Conservation (phyloP, 768 basidiomycete species). For the Candolleomyces efflorescens region DNA sequence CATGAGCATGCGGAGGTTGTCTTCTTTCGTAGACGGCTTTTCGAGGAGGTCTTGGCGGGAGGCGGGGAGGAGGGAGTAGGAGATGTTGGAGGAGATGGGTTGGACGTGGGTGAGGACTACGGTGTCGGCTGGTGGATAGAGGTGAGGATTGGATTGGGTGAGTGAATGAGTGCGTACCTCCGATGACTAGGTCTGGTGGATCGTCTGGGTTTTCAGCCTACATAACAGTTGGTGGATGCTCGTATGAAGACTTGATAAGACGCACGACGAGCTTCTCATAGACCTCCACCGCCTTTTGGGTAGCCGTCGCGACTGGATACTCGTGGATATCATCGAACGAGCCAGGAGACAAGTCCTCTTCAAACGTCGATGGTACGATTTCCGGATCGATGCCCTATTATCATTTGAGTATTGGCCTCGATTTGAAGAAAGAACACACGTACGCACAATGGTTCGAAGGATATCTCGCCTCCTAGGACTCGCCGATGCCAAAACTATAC, state of each 20-base stretch:
- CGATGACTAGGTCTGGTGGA: conserved; percentile 50
- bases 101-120: conserved; percentile 82
- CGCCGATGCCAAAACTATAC: conserved; percentile 81
- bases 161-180: conserved; percentile 58
- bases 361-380: conserved; percentile 52
- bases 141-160: conserved; percentile 67
- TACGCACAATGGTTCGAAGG: conserved; percentile 68
- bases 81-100: conserved; percentile 52
- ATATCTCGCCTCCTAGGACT: conserved; percentile 86
- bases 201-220: conserved; percentile 38
- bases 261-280: conserved; percentile 34
- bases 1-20: conserved; percentile 83
- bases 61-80: conserved; percentile 48
- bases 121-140: conserved; percentile 70
- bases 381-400: conserved; percentile 37
- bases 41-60: conserved; percentile 76
- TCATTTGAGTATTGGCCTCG: not conserved
- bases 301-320: conserved; percentile 36
- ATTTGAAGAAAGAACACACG: not conserved
- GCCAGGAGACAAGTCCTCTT: conserved; percentile 66
- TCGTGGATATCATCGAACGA: conserved; percentile 58
- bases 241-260: conserved; percentile 30
- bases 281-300: conserved; percentile 33
- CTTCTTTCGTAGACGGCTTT: conserved; percentile 76
- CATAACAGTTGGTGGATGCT: conserved; percentile 59